Evolutionary conservation across 768 basidiomycete genomes (phyloP), one percentile per base, ranked within the genome.

Genomic region (Kwoniella newhampshirensis): DNA sequence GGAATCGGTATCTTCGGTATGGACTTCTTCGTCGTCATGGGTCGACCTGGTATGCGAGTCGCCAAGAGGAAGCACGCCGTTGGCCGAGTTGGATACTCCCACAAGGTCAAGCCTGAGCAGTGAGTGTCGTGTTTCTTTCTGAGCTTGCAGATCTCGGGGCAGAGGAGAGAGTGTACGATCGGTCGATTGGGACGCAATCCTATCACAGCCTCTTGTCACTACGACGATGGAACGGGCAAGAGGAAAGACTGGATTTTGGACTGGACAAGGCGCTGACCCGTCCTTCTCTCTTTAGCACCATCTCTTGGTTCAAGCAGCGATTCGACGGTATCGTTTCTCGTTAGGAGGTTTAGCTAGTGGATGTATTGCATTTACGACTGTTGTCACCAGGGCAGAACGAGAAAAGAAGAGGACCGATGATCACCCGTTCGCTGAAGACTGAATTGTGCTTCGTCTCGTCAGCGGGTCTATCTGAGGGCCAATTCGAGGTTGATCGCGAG

Each of bases 291-390:
- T 41, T 7, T 37, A 67, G 68, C 74, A 91, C 91, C 62, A 87
- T 91, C 87, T 81, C 87, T 64, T 98, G 94, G 94, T 98, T 93
- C 91, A 98, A 97, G 85, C 89, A 92, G 81, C 84, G 93, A 73
- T 97, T 94, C 83, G 92, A 97, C 78, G 92, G 91, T 81, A 92
- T 94, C 78, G 92, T 97, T 81, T 57, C 59, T 37, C 70, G 70
- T 49, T 72, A 69, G 48, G 20, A 15, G 15, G 26, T 21, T 9
- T n/a, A 13, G 35, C 15, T 50, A 21, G 48, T 18, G 48, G 48
- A 50, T 50, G 48, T 50, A 50, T 50, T 50, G 48, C 48, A 50
- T 50, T 50, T 21, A 21, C 30, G 52, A 54, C 23, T 27, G 27
- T 32, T 32, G 32, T 32, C 13, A 13, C 32, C 32, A 13, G 32